A percentile compares a stretch with the other conserved stretches of the same genome.
These are phyloP conservation scores for Fusarium lyarnte DNA, from an alignment of 2,329 filamentous ascomycete species.

Conservation along the genomic window DNA sequence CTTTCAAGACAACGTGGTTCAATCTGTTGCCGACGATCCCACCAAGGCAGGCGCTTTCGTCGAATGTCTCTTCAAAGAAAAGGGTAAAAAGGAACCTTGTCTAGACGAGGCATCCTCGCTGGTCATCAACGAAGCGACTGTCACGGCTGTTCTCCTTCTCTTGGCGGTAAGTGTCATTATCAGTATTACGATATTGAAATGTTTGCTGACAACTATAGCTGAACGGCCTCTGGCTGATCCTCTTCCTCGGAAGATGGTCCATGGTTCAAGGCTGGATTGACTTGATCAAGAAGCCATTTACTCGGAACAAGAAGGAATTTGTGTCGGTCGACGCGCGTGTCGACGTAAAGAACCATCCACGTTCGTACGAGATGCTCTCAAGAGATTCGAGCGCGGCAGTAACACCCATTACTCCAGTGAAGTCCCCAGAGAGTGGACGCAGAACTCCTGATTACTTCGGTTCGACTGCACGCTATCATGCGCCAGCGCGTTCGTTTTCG, in stretches of 20 bases:
- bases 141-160: conserved; percentile 83
- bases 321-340: conserved; percentile 83
- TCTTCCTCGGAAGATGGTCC: conserved; percentile 83
- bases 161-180: conserved; percentile 70
- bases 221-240: conserved; percentile 84
- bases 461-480: conserved; percentile 63
- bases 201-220: conserved; percentile 58
- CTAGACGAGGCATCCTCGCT: conserved; percentile 66
- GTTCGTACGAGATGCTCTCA: conserved; percentile 84
- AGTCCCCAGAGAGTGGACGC: conserved; percentile 51
- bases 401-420: conserved; percentile 59
- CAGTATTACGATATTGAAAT: neutral
- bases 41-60: conserved; percentile 72
- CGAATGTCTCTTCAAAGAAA: conserved; percentile 68
- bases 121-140: conserved; percentile 78
- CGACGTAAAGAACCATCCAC: conserved; percentile 68
- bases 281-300: conserved; percentile 61
- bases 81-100: conserved; percentile 72
- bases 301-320: conserved; percentile 76
- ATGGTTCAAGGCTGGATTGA: conserved; percentile 88
- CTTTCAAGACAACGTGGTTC: conserved; percentile 79
- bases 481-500: conserved; percentile 65
- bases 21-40: conserved; percentile 64
- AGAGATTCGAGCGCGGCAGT: conserved; percentile 64
- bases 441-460: conserved; percentile 66